A percentile compares a stretch with the other conserved stretches of the same genome.
Conservation (phyloP, 345 rosid species). For the Raphanus raphanistrum region DNA sequence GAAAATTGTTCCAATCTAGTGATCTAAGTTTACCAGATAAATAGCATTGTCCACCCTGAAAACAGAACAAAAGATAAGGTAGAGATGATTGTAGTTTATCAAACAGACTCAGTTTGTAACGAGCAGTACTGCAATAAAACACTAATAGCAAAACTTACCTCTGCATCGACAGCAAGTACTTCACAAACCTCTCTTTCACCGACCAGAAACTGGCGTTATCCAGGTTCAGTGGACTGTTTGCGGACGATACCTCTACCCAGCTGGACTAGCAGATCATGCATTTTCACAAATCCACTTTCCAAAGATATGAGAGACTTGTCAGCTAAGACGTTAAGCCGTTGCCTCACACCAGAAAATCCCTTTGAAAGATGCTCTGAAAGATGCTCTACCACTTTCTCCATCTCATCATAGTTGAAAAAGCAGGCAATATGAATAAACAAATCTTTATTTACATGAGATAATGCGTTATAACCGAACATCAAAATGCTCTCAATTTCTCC, state of each 20-base stretch:
- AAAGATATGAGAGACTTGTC: constrained; percentile 7
- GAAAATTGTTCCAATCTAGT: neutral
- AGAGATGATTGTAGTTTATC: neutral
- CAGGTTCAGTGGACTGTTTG: neutral
- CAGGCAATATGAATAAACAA: neutral
- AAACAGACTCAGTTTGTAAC: neutral
- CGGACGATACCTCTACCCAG: neutral
- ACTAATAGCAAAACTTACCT: neutral
- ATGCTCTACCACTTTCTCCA: neutral
- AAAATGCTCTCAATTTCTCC: neutral
- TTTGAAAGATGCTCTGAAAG: neutral
- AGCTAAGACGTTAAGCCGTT: neutral
- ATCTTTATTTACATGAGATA: neutral
- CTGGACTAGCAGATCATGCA: neutral
- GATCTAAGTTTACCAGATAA: neutral
- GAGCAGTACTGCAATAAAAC: neutral
- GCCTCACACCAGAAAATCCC: neutral
- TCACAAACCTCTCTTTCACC: neutral
- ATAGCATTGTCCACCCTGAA: neutral
- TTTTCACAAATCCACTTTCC: neutral
- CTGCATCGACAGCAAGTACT: neutral
- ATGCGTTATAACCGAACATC: neutral
- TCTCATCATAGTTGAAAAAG: neutral
- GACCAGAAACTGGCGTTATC: neutral
- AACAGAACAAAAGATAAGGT: too few species aligned